Base-by-base conservation (phyloP, 73 alveolate genomes). In the Urostyla sp. region DNA sequence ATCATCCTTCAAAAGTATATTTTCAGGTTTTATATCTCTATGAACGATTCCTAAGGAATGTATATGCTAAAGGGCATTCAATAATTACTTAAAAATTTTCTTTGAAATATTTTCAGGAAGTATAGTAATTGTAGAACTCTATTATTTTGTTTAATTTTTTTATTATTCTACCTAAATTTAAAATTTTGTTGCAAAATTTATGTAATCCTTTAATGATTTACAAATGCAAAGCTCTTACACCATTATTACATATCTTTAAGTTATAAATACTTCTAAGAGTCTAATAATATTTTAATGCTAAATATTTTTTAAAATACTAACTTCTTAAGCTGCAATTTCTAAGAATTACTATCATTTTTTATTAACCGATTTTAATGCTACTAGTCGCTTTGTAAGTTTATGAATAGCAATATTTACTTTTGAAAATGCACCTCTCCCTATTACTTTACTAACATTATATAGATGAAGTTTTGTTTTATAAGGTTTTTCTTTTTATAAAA, bases 11-110 rank as follows among this genome's bases (percentile, higher is more conserved):
- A 90, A 61, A 75, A 90, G 79, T 51, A 90, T 56, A 75, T 90
- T 90, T 58, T 90, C 96, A 0, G 96, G 96, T 75, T 90, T 90
- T 30, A 90, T 90, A 72, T 90, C 96, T 59, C 96, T 24, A 79
- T 90, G 96, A 24, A 85, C 85, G 35, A 90, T 85, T 31, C 84
- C 84, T 55, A 75, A 23, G 38, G 75, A 20, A 75, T 3, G 6
- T 67, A 75, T 2, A 27, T 1, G 55, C 54, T 28, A 32, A 75
- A 23, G 40, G 54, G 67, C 26, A 59, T 75, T 31, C 43, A 55
- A 28, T 75, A 75, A 23, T 8, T 34, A 60, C 87, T 26, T 8
- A 45, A 36, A 7, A 45, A 26, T 2, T 48, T 23, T 16, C 10
- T 40, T 26, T 27, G 52, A 11, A 16, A 34, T 31, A 58, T 18